Evolutionary conservation across 768 basidiomycete species (phyloP).

Genomic region (Mycena epipterygia): DNA sequence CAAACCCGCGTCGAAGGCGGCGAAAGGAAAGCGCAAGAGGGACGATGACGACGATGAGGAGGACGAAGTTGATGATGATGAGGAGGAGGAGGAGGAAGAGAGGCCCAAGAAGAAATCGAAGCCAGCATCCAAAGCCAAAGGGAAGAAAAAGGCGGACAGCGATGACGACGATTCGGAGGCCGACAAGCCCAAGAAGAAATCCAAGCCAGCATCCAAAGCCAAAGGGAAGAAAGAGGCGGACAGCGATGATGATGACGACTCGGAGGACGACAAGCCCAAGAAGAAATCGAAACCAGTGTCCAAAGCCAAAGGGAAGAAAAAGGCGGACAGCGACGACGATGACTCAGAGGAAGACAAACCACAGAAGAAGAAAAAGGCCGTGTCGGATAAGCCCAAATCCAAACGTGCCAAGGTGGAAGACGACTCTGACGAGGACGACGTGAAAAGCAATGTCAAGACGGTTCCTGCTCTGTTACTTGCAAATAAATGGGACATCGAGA

Average conservation of each 20-base stretch:
- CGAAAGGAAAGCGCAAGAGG: constrained; percentile 35
- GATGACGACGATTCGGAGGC: constrained; percentile 44
- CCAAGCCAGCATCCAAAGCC: constrained; percentile 36
- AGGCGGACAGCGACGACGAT: constrained; percentile 41
- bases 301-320: constrained; percentile 35
- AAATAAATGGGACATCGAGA: constrained; percentile 69
- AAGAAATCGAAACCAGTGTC: constrained; percentile 28
- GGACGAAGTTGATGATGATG: too few species aligned
- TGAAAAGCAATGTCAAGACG: constrained; percentile 44
- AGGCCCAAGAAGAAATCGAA: constrained; percentile 28
- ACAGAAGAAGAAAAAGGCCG: background rate
- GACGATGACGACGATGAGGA: constrained; percentile 34
- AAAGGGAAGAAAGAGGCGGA: constrained; percentile 24
- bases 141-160: constrained; percentile 14
- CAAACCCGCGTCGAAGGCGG: constrained; percentile 11
- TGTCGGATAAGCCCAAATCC: constrained; percentile 38
- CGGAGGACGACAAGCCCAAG: constrained; percentile 41
- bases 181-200: constrained; percentile 26
- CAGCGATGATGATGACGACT: constrained; percentile 41
- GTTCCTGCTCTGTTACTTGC: constrained; percentile 65
- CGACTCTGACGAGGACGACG: constrained; percentile 43
- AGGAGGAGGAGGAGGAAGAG: constrained; percentile 35
- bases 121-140: constrained; percentile 38
- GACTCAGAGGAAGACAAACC: constrained; percentile 36
- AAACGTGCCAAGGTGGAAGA: constrained; percentile 18